Conservation (phyloP, 2,329 filamentous ascomycete species). For the Ophiostoma sp. region DNA sequence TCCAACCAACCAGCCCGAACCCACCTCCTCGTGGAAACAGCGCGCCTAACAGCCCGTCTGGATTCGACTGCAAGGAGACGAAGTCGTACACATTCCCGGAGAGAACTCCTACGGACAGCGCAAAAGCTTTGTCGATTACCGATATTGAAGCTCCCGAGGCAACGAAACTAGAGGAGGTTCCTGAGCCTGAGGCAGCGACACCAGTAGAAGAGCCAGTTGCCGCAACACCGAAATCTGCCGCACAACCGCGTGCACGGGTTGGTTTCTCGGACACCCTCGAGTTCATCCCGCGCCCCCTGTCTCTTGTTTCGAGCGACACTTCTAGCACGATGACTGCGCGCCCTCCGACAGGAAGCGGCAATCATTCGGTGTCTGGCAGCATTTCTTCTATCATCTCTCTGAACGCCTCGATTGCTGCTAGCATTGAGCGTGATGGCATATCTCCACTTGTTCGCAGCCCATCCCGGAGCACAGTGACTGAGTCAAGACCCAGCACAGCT, state of each 20-base stretch:
- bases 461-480: constrained; percentile 43
- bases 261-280: constrained; percentile 84
- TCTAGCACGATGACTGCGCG: constrained; percentile 73
- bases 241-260: constrained; percentile 60
- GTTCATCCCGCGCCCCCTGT: constrained; percentile 79
- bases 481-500: constrained; percentile 67
- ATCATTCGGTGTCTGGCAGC: constrained; percentile 75
- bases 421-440: constrained; percentile 44
- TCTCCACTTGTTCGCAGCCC: constrained; percentile 42
- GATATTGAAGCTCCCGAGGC: constrained; percentile 25
- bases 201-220: constrained; percentile 2
- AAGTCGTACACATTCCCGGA: constrained; percentile 34
- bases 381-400: constrained; percentile 74
- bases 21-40: constrained; percentile 58
- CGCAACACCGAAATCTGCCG: constrained; percentile 21
- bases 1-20: constrained; percentile 59
- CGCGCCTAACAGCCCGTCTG: constrained; percentile 62
- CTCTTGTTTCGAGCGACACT: constrained; percentile 80
- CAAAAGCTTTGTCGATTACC: constrained; percentile 24
- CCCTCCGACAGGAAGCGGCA: constrained; percentile 39
- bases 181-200: not conserved
- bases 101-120: constrained; percentile 24
- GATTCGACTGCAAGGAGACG: constrained; percentile 46
- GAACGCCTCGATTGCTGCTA: constrained; percentile 45
- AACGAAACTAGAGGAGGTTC: not conserved